Percentiles rank a stretch among this genome's conserved stretches.
These are phyloP conservation scores for Apophysomyces sp. DNA, from an alignment of 371 early-diverging fungal genomes.

Conservation along the genomic window DNA sequence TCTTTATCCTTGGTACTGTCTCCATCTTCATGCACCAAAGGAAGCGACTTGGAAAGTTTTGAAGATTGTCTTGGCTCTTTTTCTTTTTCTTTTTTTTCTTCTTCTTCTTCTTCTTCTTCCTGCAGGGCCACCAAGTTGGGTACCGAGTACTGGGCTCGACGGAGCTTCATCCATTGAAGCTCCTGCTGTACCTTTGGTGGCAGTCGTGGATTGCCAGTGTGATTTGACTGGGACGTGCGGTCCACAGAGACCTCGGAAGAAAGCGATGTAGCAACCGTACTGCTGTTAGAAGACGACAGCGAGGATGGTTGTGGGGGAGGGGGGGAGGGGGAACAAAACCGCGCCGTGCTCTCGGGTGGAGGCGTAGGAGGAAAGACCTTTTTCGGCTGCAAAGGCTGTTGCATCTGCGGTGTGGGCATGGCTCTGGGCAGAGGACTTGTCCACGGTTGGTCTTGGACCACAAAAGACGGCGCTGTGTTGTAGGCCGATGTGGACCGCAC, in stretches of 20 bases:
- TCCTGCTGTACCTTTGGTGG: neutral
- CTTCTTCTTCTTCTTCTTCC: neutral
- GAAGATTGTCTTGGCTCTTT: neutral
- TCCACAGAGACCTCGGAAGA: neutral
- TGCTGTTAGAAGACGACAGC: neutral
- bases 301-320: neutral
- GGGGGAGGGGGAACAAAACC: neutral
- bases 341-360: neutral
- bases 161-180: slow-evolving; percentile 1
- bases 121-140: neutral
- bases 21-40: neutral
- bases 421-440: neutral
- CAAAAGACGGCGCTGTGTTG: neutral
- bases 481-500: neutral
- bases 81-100: neutral
- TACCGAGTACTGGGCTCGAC: neutral
- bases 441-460: neutral
- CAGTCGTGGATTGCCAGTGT: neutral
- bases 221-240: neutral
- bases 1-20: neutral
- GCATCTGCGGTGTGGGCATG: neutral
- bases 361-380: neutral
- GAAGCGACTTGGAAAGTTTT: neutral
- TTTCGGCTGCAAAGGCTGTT: neutral
- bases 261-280: neutral